Base-by-base conservation (phyloP, 345 rosid species). In the Eucalyptus sideroxylon region DNA sequence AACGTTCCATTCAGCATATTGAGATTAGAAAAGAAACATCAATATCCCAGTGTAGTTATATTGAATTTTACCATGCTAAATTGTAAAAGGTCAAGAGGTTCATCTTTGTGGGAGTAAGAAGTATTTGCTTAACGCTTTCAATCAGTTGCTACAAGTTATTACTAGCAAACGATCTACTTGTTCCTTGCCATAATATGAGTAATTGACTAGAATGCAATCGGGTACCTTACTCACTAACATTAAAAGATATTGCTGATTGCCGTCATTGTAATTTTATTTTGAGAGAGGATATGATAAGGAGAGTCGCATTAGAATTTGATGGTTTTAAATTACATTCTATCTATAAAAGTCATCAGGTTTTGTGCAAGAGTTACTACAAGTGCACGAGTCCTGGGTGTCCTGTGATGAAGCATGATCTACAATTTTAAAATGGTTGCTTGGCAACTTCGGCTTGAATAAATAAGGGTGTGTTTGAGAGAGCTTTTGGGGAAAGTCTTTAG, bases 321-420 rank as follows among this genome's bases (percentile, higher is more conserved):
- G 83, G 30, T 49, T 69, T 88, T 80, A 59, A 65, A 40, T 87
- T 88, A 51, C 87, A 40, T 31, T 15, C 27, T 37, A 72, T 37
- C 26, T 9, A 72, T 72, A 11, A 37, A 37, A 50, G 45, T 72
- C 27, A 37, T 37, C 5, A 1, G 5, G 9, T 83, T 50, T 88
- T 90, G 40, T 94, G 93, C 93, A 98, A 99, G 96, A 98, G 99
- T 91, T 98, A 97, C 90, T 97, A 97, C 94, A 98, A 97, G 93
- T 96, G 99, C 94, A 97, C 98, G 65, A 94, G 94, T 94, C 93
- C 93, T 45, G 94, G 97, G 86, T 97, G 99, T 88, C 96, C 97
- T 62, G 98, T 97, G 86, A 95, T 99, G 92, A 98, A 97, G 93
- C 99, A 97, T 26, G 99, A 2, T 51, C 9, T 51, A 17, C 56